These are phyloP conservation scores for Trametes villosa DNA, from an alignment of 768 basidiomycete genomes.

Conservation along the genomic window DNA sequence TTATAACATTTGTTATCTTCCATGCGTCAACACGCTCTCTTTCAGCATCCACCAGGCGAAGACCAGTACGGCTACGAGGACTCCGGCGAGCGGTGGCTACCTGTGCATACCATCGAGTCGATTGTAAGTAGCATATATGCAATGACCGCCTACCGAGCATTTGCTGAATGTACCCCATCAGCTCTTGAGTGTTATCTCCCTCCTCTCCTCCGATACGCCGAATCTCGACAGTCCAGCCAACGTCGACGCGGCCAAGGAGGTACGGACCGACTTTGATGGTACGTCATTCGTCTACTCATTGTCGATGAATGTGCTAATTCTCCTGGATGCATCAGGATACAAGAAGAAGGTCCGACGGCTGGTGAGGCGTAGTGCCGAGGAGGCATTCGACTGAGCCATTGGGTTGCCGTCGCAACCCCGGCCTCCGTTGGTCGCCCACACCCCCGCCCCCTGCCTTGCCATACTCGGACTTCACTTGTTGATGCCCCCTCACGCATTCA, in stretches of 20 bases:
- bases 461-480: slow-evolving; percentile 18
- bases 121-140: slow-evolving; percentile 61
- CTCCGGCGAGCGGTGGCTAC: slow-evolving; percentile 96
- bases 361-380: slow-evolving; percentile 87
- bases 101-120: slow-evolving; percentile 95
- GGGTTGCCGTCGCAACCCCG: too few species aligned
- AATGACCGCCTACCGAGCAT: background rate
- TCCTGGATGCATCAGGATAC: slow-evolving; percentile 51
- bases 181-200: slow-evolving; percentile 96
- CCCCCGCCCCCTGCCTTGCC: too few species aligned
- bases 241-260: slow-evolving; percentile 92
- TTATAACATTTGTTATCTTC: too few species aligned
- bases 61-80: slow-evolving; percentile 98
- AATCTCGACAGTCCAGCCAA: slow-evolving; percentile 95
- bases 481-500: slow-evolving; percentile 7
- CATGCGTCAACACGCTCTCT: slow-evolving; percentile 11
- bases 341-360: slow-evolving; percentile 95
- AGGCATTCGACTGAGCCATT: slow-evolving; percentile 84
- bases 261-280: slow-evolving; percentile 68
- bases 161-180: slow-evolving; percentile 36
- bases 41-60: slow-evolving; percentile 90
- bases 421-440: too few species aligned
- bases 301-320: too few species aligned
- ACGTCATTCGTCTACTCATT: slow-evolving; percentile 26
- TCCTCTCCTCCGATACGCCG: slow-evolving; percentile 89